Conservation (phyloP, 2,329 filamentous ascomycete genomes). For the Paradendryphiella salina region DNA sequence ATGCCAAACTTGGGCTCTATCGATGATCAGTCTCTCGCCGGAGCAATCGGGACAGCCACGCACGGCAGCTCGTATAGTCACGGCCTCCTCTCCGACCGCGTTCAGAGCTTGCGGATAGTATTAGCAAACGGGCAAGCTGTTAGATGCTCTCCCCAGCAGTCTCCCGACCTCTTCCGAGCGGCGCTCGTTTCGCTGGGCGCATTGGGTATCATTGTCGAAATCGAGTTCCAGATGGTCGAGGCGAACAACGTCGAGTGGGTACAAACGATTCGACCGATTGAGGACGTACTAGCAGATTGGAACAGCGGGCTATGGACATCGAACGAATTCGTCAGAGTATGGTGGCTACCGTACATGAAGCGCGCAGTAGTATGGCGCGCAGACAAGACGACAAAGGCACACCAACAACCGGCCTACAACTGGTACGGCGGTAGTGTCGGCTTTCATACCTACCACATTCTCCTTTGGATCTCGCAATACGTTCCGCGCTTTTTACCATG, state of each 20-base stretch:
- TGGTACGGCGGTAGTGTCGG: slow-evolving; percentile 84
- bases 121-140: slow-evolving; percentile 77
- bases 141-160: slow-evolving; percentile 67
- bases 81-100: slow-evolving; percentile 79
- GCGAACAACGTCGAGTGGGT: slow-evolving; percentile 85
- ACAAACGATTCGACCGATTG: slow-evolving; percentile 74
- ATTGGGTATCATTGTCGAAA: slow-evolving; percentile 85
- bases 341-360: slow-evolving; percentile 95
- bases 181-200: slow-evolving; percentile 86
- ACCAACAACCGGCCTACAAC: slow-evolving; percentile 62
- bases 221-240: slow-evolving; percentile 80
- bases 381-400: slow-evolving; percentile 69
- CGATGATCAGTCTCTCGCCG: slow-evolving; percentile 89
- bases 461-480: slow-evolving; percentile 78
- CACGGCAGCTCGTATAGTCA: slow-evolving; percentile 86
- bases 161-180: slow-evolving; percentile 81
- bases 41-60: slow-evolving; percentile 89
- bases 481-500: slow-evolving; percentile 78
- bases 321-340: slow-evolving; percentile 88
- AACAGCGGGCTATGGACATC: slow-evolving; percentile 74
- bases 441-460: slow-evolving; percentile 88
- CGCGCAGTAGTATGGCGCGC: slow-evolving; percentile 88
- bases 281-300: slow-evolving; percentile 72
- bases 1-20: slow-evolving; percentile 95
- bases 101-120: slow-evolving; percentile 75